These are phyloP conservation scores for Penicillium glabrum DNA, from an alignment of 2,329 filamentous ascomycete species.

Conservation along the genomic window DNA sequence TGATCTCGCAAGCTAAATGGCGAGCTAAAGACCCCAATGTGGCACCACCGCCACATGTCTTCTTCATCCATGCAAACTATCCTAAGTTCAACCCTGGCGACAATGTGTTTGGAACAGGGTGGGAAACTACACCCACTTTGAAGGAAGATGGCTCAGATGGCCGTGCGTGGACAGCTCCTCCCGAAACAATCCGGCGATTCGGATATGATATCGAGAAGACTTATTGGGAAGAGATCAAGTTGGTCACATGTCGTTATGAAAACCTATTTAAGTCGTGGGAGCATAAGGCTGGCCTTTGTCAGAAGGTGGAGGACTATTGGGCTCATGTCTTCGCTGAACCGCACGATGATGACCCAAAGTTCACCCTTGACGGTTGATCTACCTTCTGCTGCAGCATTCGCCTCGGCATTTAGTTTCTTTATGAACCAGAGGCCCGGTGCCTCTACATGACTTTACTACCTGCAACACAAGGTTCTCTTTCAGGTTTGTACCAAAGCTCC, in stretches of 20 bases:
- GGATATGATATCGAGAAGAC: slow-evolving; percentile 41
- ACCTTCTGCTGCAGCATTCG: neutral
- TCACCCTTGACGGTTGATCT: slow-evolving; percentile 23
- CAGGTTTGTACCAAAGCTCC: neutral
- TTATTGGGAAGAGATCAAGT: slow-evolving; percentile 44
- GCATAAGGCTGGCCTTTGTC: slow-evolving; percentile 30
- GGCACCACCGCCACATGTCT: slow-evolving; percentile 33
- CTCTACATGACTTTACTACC: neutral
- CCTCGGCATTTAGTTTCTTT: neutral
- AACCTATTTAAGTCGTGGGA: slow-evolving; percentile 35
- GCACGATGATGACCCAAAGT: slow-evolving; percentile 34
- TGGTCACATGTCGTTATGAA: slow-evolving; percentile 40
- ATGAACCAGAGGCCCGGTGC: neutral
- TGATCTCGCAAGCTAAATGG: slow-evolving; percentile 33
- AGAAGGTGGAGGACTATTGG: slow-evolving; percentile 35
- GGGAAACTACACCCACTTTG: slow-evolving; percentile 38
- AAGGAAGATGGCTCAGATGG: slow-evolving; percentile 36
- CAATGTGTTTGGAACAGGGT: slow-evolving; percentile 38
- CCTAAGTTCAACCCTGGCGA: slow-evolving; percentile 44
- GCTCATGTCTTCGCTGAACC: slow-evolving; percentile 34
- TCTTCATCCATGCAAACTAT: slow-evolving; percentile 44
- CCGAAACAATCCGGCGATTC: slow-evolving; percentile 35
- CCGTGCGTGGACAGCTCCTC: slow-evolving; percentile 38
- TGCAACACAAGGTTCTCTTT: neutral
- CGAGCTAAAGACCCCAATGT: slow-evolving; percentile 33